Base-by-base conservation (phyloP, 2,329 filamentous ascomycete genomes). In the Septoria linicola region DNA sequence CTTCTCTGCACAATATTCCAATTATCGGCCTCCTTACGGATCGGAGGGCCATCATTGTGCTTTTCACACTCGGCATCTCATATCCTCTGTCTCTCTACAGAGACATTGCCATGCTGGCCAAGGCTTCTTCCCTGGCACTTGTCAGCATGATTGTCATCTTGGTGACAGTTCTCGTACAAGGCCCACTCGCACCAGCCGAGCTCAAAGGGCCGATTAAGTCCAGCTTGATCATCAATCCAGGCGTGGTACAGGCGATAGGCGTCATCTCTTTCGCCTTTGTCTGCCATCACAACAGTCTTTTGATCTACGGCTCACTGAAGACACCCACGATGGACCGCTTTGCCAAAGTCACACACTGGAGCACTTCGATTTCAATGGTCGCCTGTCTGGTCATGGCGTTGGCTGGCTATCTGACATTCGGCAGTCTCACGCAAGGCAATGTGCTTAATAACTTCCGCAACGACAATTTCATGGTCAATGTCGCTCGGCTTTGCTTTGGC, bases 251-350 rank as follows among this genome's bases (percentile, higher is more conserved):
- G 70, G 92, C 93, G 17, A 90, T 99, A 63, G 93, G 93, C 25
- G 92, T 99, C 14, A 99, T 99, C 62, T 97, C 93, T 3, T 99
- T 99, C 70, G 91, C 83, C 25, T 86, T 87, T 62, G 83, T 87
- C 53, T 87, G 83, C 67, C 83, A 99, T 68, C 93, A 99, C 75
- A 99, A 99, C 74, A 95, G 89, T 44, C 85, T 99, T 54, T 80
- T 99, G 49, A 99, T 99, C 68, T 99, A 99, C 72, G 92, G 92
- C 60, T 97, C 92, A 2, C 81, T 99, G 56, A 85, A 87, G 63
- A 96, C 88, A 44, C 93, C 93, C 1, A 99, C 93, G 1, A 87
- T 99, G 63, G 91, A 97, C 76, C 89, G 95, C 58, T 99, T 99
- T 74, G 79, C 90, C 31, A 83, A 79, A 50, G 92, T 99, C 32